phyloP scores from a whole-genome alignment of 352 stramenopile species.

The Globisporangium lucens region DNA sequence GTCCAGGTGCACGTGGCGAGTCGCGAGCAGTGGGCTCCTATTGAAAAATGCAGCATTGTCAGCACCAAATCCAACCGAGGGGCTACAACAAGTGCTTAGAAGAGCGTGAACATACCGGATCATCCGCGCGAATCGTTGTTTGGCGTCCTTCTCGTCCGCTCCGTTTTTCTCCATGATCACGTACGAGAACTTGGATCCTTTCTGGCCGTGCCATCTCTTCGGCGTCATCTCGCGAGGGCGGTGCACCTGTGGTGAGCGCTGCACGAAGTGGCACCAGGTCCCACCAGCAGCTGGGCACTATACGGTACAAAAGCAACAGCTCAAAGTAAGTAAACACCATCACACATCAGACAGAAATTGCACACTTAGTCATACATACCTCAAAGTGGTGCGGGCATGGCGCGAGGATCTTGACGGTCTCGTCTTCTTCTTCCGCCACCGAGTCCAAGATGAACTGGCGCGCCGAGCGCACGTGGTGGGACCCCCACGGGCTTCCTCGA shows the following conservation, averaged over 20 bases:
- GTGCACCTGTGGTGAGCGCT: constrained; percentile 71
- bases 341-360: background rate
- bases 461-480: constrained; percentile 76
- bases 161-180: constrained; percentile 75
- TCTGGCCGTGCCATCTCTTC: constrained; percentile 83
- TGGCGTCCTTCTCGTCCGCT: constrained; percentile 18
- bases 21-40: constrained; percentile 64
- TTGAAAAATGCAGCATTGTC: background rate
- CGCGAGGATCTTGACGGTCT: constrained; percentile 51
- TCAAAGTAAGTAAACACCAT: background rate
- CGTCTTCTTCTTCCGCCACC: constrained; percentile 33
- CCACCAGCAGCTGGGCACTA: constrained; percentile 65
- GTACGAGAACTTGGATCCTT: constrained; percentile 87
- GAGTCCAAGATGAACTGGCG: constrained; percentile 85
- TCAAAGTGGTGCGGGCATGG: constrained; percentile 75
- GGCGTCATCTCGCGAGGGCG: constrained; percentile 67
- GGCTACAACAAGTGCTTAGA: background rate
- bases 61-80: background rate
- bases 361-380: constrained; percentile 22
- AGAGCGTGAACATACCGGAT: constrained; percentile 32
- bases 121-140: constrained; percentile 49
- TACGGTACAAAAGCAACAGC: background rate
- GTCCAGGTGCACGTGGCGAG: constrained; percentile 78
- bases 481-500: constrained; percentile 78
- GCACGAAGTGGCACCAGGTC: constrained; percentile 87